phyloP scores from a whole-genome alignment of 1,139 yeast genomes.

The Zygosaccharomyces sapae region DNA sequence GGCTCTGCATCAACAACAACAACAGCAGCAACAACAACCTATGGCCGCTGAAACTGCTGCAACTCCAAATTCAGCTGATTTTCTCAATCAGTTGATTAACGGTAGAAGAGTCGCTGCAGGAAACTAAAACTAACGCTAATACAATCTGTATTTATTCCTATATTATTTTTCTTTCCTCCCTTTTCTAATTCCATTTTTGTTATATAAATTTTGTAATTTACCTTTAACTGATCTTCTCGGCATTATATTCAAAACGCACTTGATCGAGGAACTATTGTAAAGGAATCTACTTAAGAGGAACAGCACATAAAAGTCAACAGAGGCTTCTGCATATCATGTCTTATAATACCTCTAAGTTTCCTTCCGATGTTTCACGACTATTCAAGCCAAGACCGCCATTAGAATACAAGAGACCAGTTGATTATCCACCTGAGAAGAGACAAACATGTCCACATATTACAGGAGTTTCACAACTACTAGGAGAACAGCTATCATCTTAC shows the following conservation, averaged over 20 bases:
- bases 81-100: constrained; percentile 65
- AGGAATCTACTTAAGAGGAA: neutral
- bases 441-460: constrained; percentile 46
- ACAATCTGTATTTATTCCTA: constrained; percentile 14
- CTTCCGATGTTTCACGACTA: constrained; percentile 58
- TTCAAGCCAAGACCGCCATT: constrained; percentile 73
- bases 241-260: constrained; percentile 10
- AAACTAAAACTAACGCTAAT: constrained; percentile 14
- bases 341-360: constrained; percentile 46
- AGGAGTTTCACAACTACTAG: constrained; percentile 42
- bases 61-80: constrained; percentile 52
- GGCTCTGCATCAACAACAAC: constrained; percentile 18
- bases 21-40: constrained; percentile 18
- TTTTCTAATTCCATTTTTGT: constrained; percentile 25
- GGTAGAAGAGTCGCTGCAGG: constrained; percentile 50
- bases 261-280: neutral
- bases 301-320: neutral
- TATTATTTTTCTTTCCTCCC: constrained; percentile 18
- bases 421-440: constrained; percentile 50
- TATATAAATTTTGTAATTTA: neutral
- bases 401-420: constrained; percentile 50
- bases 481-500: constrained; percentile 13
- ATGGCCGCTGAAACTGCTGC: constrained; percentile 14
- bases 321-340: constrained; percentile 7
- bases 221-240: neutral